Evolutionary conservation across 2,329 filamentous ascomycete species (phyloP), one percentile per base, ranked within the genome.

Genomic region (Pseudodiploospora longispora): DNA sequence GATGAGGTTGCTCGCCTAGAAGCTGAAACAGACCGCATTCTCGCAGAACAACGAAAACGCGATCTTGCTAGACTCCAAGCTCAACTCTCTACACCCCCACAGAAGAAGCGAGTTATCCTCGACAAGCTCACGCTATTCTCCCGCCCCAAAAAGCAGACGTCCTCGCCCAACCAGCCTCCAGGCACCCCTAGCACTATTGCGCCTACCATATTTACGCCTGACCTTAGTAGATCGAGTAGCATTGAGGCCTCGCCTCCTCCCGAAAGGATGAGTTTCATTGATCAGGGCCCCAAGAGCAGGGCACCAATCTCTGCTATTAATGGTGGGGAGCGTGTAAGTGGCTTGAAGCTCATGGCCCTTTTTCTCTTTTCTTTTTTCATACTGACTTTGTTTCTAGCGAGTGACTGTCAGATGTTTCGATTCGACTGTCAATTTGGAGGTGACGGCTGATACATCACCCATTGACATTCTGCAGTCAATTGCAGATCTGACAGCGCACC

Each of bases 251-350:
- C 55, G 31, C 47, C 52, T n/a, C 54, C 56, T 27, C 50, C 52
- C 27, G 51, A 53, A 44, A 62, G 52, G 41, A 66, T 66, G 63
- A 58, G 55, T 42, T 63, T 63, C 40, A 72, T 74, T 45, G 64
- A 69, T 47, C 58, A 59, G n/a, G 69, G 70, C 5, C 68, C 70
- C 34, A 69, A 71, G 41, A 82, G 74, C 36, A 87, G 94, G 68
- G 86, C 86, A 27, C 89, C 89, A 1, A 71, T 83, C 7, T 89
- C 87, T 43, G 87, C 87, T 10, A 83, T 85, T 47, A 94, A 94
- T 65, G 78, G 84, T 49, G 83, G 82, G 38, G 85, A 90, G 58
- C 74, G 88, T 54, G 82, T 85, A 65, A 72, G 80, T 69, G 33
- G 19, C 28, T 33, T 32, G 19, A 32, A 28, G 19, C 19, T 19